These are phyloP conservation scores for Cyclotella choctawhatcheeana DNA, from an alignment of 108 stramenopile genomes.

Conservation along the genomic window DNA sequence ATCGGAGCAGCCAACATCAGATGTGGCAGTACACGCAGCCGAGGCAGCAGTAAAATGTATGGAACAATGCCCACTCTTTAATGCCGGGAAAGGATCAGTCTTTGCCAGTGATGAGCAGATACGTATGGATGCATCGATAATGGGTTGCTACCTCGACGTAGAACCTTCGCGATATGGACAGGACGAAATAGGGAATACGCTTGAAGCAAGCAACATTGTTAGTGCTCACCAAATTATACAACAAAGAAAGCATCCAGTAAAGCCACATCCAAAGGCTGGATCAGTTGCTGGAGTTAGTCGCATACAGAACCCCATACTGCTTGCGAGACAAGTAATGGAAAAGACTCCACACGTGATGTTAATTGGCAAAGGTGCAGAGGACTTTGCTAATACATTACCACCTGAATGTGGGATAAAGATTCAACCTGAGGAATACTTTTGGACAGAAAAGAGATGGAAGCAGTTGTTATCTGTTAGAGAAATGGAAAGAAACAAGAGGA, in stretches of 20 bases:
- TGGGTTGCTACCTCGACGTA: constrained; percentile 33
- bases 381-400: constrained; percentile 25
- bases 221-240: constrained; percentile 22
- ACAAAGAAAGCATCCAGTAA: constrained; percentile 21
- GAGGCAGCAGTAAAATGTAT: constrained; percentile 38
- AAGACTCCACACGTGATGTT: constrained; percentile 40
- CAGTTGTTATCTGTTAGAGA: constrained; percentile 24
- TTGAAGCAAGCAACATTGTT: neutral
- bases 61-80: constrained; percentile 43
- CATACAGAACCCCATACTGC: constrained; percentile 37
- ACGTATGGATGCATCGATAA: constrained; percentile 44
- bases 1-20: neutral
- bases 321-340: constrained; percentile 42
- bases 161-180: no score
- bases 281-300: constrained; percentile 31
- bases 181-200: neutral
- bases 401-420: constrained; percentile 12
- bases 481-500: neutral
- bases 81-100: constrained; percentile 42
- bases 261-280: constrained; percentile 33
- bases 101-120: constrained; percentile 32
- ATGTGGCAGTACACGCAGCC: constrained; percentile 28
- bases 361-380: constrained; percentile 38
- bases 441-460: constrained; percentile 34
- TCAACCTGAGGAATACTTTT: constrained; percentile 42